phyloP scores from a whole-genome alignment of 2,329 filamentous ascomycete species.

The Aureobasidium leucospermi region DNA sequence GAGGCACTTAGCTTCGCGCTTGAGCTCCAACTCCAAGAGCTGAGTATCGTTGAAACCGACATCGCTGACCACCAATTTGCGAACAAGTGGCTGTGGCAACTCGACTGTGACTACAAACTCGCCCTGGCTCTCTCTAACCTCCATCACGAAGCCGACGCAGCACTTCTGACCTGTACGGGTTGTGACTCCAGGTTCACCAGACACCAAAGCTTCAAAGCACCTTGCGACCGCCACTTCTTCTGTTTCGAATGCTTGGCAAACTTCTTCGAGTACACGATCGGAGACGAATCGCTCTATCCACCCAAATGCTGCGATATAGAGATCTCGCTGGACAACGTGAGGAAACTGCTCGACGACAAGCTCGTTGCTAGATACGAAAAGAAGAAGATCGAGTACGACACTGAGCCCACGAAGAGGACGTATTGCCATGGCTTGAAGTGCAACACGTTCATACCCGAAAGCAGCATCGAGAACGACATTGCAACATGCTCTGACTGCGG shows the following conservation, averaged over 20 bases:
- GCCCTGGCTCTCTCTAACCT: not conserved
- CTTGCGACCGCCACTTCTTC: not conserved
- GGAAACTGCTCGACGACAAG: not conserved
- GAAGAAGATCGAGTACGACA: slow-evolving; percentile 1
- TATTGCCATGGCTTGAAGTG: not conserved
- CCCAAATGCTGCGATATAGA: not conserved
- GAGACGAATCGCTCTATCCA: not conserved
- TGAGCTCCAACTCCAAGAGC: not conserved
- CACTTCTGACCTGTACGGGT: not conserved
- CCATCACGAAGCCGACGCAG: not conserved
- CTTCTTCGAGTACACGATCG: not conserved
- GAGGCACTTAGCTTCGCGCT: not conserved
- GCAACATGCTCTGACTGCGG: not conserved
- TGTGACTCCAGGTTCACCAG: not conserved
- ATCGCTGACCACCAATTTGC: not conserved
- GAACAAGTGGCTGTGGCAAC: not conserved
- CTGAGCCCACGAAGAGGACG: not conserved
- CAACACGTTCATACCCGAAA: not conserved
- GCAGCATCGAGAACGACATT: not conserved
- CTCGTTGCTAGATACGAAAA: not conserved
- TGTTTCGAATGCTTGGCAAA: not conserved
- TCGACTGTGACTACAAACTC: not conserved
- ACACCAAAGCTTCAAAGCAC: not conserved
- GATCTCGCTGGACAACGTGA: not conserved
- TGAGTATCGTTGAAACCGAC: not conserved